phyloP scores from a whole-genome alignment of 2,329 filamentous ascomycete species.

The Pseudocercospora crystallina region DNA sequence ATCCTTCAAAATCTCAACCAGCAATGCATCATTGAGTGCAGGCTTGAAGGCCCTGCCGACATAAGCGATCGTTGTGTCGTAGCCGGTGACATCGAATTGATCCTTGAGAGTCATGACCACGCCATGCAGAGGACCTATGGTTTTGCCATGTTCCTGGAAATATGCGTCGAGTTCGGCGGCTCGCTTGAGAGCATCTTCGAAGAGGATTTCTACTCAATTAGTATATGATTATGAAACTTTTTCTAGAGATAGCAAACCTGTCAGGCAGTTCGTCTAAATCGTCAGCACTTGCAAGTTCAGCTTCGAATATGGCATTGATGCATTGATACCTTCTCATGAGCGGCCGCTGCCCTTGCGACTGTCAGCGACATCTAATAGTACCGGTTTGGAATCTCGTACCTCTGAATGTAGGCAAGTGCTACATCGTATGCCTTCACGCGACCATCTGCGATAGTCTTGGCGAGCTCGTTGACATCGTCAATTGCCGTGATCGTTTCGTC shows the following conservation, averaged over 20 bases:
- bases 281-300: background rate
- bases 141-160: conserved; percentile 46
- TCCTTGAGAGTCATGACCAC: conserved; percentile 53
- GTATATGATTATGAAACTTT: background rate
- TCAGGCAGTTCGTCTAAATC: conserved; percentile 58
- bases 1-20: conserved; percentile 50
- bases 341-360: conserved; percentile 15
- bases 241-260: conserved; percentile 38
- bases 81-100: conserved; percentile 55
- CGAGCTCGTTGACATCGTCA: conserved; percentile 9
- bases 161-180: conserved; percentile 54
- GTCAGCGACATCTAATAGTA: background rate
- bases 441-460: conserved; percentile 4
- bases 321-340: conserved; percentile 20
- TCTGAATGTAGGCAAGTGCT: conserved; percentile 16
- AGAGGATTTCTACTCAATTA: conserved; percentile 50
- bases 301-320: background rate
- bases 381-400: conserved; percentile 7
- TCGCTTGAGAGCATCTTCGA: conserved; percentile 52
- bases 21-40: conserved; percentile 49
- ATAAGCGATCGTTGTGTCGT: conserved; percentile 55
- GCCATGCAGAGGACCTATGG: conserved; percentile 35
- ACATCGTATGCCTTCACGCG: conserved; percentile 15
- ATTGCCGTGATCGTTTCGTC: conserved; percentile 7
- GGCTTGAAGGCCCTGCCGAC: conserved; percentile 51